phyloP scores from a whole-genome alignment of 257 asterid species.

The Salvia rosmarinus region DNA sequence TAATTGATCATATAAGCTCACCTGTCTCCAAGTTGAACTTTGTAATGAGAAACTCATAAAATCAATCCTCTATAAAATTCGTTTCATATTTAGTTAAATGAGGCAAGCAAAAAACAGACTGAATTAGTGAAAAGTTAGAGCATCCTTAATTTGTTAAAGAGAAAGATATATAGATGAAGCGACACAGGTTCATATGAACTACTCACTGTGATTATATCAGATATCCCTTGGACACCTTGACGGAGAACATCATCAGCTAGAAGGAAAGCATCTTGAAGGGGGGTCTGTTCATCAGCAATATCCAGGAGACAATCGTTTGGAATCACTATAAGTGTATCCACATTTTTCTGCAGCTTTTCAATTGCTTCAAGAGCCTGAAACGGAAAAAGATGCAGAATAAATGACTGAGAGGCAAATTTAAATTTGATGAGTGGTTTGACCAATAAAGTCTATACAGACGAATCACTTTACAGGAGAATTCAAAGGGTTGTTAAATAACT shows the following conservation, averaged over 20 bases:
- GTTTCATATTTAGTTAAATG: background rate
- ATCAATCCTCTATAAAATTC: background rate
- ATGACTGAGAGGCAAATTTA: conserved; percentile 4
- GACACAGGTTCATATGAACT: background rate
- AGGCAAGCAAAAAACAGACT: background rate
- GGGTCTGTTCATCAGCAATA: conserved; percentile 91
- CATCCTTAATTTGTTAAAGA: conserved; percentile 13
- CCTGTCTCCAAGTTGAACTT: background rate
- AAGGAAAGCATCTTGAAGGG: conserved; percentile 98
- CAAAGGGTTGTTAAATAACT: too few species aligned
- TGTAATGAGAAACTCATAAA: background rate
- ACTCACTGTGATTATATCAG: conserved; percentile 91
- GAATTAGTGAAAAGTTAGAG: conserved; percentile 3
- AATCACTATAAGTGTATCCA: conserved; percentile 92
- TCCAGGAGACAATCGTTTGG: conserved; percentile 96
- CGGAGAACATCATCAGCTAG: conserved; percentile 97
- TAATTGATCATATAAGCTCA: background rate
- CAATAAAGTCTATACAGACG: background rate
- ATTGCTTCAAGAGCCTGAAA: conserved; percentile 94
- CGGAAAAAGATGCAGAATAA: conserved; percentile 26
- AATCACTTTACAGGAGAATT: conserved; percentile 17
- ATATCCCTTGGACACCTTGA: conserved; percentile 98
- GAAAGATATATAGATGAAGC: conserved; percentile 6
- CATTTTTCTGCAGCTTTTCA: conserved; percentile 94
- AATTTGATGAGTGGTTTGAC: conserved; percentile 13